Conservation (phyloP, 2,329 filamentous ascomycete genomes). For the Colletotrichum chlorophyti region DNA sequence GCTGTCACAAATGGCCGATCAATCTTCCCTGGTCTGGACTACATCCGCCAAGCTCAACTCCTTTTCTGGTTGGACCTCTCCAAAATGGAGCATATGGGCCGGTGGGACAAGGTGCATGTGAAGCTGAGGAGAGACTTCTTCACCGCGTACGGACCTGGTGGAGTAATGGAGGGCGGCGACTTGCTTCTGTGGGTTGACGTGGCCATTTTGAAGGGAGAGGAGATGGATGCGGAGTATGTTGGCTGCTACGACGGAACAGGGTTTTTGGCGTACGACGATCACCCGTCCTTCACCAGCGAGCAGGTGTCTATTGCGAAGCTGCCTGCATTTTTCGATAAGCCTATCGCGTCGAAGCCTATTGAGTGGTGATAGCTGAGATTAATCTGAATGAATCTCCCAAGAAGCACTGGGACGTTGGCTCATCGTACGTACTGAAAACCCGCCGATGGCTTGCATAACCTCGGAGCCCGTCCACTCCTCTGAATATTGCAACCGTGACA, state of each 20-base stretch:
- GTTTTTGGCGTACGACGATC: constrained; percentile 17
- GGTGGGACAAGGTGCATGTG: constrained; percentile 21
- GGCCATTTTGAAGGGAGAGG: constrained; percentile 18
- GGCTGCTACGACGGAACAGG: constrained; percentile 23
- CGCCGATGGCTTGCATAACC: too few relatives aligned
- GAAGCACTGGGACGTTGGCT: too few relatives aligned
- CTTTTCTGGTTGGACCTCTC: constrained; percentile 25
- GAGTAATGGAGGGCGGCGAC: constrained; percentile 21
- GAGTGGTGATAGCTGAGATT: constrained; percentile 25
- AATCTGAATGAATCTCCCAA: too few relatives aligned
- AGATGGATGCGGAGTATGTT: constrained; percentile 26
- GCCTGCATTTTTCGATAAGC: constrained; percentile 16
- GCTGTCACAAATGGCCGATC: not conserved
- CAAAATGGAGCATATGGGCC: constrained; percentile 23
- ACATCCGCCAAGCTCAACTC: constrained; percentile 19
- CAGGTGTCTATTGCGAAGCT: not conserved
- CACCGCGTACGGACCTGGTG: constrained; percentile 16
- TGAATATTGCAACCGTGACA: too few relatives aligned
- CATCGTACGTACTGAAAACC: too few relatives aligned
- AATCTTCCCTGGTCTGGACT: constrained; percentile 24
- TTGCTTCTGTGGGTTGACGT: constrained; percentile 22
- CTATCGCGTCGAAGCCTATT: constrained; percentile 11
- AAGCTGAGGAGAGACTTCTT: constrained; percentile 26
- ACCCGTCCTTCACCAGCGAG: constrained; percentile 11
- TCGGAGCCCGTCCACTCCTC: too few relatives aligned